These are phyloP conservation scores for Termitomyces sp. DNA, from an alignment of 768 basidiomycete species.

Conservation along the genomic window DNA sequence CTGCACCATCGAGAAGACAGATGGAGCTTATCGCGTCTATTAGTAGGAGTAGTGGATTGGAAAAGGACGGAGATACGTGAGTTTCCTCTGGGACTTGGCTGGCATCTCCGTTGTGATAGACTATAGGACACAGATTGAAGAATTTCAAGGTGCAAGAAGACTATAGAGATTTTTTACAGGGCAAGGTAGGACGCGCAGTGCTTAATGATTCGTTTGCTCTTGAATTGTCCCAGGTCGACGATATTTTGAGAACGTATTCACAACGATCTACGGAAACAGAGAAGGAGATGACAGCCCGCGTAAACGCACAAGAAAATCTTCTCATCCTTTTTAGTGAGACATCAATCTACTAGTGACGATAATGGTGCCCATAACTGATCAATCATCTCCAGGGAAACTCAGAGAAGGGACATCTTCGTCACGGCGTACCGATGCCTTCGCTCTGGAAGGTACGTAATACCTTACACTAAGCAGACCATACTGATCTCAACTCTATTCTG, in stretches of 20 bases:
- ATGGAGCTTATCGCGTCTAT: conserved; percentile 70
- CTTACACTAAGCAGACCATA: background rate
- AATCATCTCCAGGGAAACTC: conserved; percentile 51
- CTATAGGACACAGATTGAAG: conserved; percentile 48
- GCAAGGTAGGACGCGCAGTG: conserved; percentile 42
- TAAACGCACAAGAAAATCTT: conserved; percentile 60
- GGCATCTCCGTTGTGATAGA: conserved; percentile 22
- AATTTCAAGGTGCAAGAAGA: conserved; percentile 55
- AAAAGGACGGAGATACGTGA: conserved; percentile 72
- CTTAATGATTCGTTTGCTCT: background rate
- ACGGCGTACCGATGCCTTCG: conserved; percentile 51
- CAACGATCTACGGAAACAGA: conserved; percentile 25
- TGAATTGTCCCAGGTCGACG: conserved; percentile 34
- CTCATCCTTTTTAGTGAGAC: conserved; percentile 68
- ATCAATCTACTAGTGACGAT: background rate
- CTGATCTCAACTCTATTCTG: background rate
- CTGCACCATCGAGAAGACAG: conserved; percentile 19
- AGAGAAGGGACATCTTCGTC: conserved; percentile 68
- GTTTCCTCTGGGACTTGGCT: conserved; percentile 18
- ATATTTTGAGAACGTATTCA: conserved; percentile 36
- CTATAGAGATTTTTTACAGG: conserved; percentile 58
- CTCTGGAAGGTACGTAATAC: conserved; percentile 52
- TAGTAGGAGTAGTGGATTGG: conserved; percentile 71
- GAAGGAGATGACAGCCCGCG: conserved; percentile 28
- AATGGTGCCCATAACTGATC: background rate